Base-by-base conservation (phyloP, 108 stramenopile genomes). In the Nitzschia sp. region DNA sequence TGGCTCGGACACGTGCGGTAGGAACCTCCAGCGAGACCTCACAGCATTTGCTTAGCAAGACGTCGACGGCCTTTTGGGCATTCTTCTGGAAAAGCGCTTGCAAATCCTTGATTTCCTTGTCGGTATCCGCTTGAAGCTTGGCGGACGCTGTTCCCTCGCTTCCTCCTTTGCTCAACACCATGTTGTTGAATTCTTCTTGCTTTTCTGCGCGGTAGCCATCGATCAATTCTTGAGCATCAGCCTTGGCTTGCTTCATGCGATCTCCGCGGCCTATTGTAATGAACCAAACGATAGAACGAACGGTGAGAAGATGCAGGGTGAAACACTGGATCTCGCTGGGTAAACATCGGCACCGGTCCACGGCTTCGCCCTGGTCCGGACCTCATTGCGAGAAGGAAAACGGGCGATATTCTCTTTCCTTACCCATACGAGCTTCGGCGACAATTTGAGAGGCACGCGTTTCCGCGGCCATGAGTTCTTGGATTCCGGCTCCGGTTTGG, bases 381-480 rank as follows among this genome's bases (percentile, higher is more conserved):
- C 38, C 6, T 41, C 9, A 9, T 4, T 19, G 23, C 4, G 50
- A 52, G 23, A 25, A 53, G n/a, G 17, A n/a, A 53, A 6, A 53
- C 19, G 23, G 38, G 38, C 38, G 38, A 41, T 41, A 13, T 41
- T 41, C 38, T 13, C 13, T 3, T 3, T 54, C 87, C 93, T 79
- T 63, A 94, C 94, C 94, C 78, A 92, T 90, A 77, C 94, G 90
- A 11, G 94, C 94, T 87, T 96, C 94, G 16, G 94, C 94, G 27
- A 96, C 94, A 79, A 96, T 96, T 80, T 96, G 94, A 53, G 91
- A 93, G 71, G 94, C 94, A 53, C 94, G 90, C 65, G 91, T 96
- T 67, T 96, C 94, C 38, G 94, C 94, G 52, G 91, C 91, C 94
- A 93, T 96, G 62, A 96, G 87, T 71, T 96, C 94, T 82, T 93